Conservation (phyloP, 345 rosid genomes). For the Ceriops tagal region DNA sequence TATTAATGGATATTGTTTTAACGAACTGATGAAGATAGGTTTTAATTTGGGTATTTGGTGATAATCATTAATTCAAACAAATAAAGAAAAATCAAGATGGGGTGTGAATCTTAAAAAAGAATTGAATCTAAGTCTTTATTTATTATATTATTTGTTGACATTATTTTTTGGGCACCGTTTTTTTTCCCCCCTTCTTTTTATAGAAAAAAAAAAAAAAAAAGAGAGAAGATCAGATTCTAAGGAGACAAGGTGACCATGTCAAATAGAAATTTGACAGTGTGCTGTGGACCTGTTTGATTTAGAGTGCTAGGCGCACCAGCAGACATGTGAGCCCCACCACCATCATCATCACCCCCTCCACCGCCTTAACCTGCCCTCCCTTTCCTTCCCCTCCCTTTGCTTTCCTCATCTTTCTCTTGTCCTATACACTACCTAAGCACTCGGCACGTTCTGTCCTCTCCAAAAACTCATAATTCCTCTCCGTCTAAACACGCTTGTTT, state of each 20-base stretch:
- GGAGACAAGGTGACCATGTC: slow-evolving; percentile 42
- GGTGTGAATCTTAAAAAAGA: too few species aligned
- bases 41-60: too few species aligned
- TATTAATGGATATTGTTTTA: too few species aligned
- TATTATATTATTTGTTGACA: too few species aligned
- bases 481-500: background rate
- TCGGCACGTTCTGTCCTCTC: background rate
- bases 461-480: background rate
- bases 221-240: slow-evolving; percentile 39
- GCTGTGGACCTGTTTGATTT: slow-evolving; percentile 18
- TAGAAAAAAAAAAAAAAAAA: background rate
- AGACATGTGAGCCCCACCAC: slow-evolving; percentile 72
- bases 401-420: too few species aligned
- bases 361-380: slow-evolving; percentile 24
- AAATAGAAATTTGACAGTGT: slow-evolving; percentile 17
- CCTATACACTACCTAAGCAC: background rate
- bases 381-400: too few species aligned
- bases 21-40: too few species aligned
- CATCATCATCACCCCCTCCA: slow-evolving; percentile 75
- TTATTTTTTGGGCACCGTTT: too few species aligned
- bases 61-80: too few species aligned
- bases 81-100: too few species aligned
- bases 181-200: too few species aligned
- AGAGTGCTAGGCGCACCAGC: slow-evolving; percentile 77
- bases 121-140: too few species aligned